A percentile compares a stretch with the other conserved stretches of the same genome.
Evolutionary conservation across 257 asterid genomes (phyloP).

Genomic region (Jacaranda mimosifolia): DNA sequence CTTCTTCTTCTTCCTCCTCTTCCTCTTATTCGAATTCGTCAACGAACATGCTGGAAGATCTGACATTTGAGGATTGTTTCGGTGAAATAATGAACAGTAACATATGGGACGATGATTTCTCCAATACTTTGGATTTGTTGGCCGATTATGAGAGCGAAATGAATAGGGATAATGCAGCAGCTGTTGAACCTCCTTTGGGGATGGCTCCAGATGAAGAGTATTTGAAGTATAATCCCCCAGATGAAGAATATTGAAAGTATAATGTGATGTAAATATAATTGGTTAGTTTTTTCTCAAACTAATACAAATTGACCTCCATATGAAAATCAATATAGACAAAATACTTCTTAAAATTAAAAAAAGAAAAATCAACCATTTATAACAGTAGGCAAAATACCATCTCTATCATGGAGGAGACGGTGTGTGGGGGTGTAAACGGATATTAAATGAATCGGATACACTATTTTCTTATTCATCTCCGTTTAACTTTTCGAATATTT

Average conservation of each 20-base stretch:
- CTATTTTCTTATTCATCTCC: no score
- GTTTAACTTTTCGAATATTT: no score
- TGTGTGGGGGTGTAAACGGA: no score
- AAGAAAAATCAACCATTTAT: no score
- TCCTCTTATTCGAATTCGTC: not conserved
- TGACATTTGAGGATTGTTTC: constrained; percentile 47
- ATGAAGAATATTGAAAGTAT: constrained; percentile 14
- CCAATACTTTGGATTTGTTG: constrained; percentile 32
- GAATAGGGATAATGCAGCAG: not conserved
- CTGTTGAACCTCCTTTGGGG: constrained; percentile 10
- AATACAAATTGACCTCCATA: no score
- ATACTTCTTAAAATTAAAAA: no score
- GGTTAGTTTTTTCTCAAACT: not conserved
- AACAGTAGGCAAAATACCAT: no score
- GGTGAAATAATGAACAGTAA: constrained; percentile 47
- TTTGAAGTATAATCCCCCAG: constrained; percentile 13
- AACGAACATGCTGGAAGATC: constrained; percentile 37
- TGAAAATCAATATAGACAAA: no score
- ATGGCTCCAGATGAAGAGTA: constrained; percentile 10
- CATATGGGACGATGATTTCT: constrained; percentile 58
- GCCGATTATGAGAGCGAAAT: constrained; percentile 2
- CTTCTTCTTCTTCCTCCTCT: constrained; percentile 36
- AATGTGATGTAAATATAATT: not conserved
- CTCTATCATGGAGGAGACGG: no score
- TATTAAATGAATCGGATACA: no score